Percentiles rank a stretch among this genome's conserved stretches.
Conservation (phyloP, 768 basidiomycete genomes). For the Amanita pallidorosea region DNA sequence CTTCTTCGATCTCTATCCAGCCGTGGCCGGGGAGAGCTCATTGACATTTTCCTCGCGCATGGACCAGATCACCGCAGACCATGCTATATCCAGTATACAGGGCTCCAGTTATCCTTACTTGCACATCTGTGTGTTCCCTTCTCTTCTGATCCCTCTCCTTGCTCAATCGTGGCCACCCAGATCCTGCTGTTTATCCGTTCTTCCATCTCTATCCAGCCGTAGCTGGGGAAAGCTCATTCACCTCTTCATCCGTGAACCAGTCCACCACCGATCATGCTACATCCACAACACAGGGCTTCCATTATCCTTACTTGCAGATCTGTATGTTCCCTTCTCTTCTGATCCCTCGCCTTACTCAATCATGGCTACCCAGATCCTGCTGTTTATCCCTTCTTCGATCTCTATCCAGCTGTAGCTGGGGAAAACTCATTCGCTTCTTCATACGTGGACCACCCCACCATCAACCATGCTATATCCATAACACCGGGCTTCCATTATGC, state of each 20-base stretch:
- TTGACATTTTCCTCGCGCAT: slow-evolving; percentile 5
- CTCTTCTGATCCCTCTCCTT: background rate
- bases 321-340: slow-evolving; percentile 15
- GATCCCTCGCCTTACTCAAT: background rate
- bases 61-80: background rate
- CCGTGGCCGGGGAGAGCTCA: no score
- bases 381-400: slow-evolving; percentile 16
- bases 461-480: background rate
- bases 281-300: background rate
- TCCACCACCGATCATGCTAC: background rate
- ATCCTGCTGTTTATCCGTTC: slow-evolving; percentile 11
- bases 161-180: background rate
- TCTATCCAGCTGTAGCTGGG: slow-evolving; percentile 10
- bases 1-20: slow-evolving; percentile 2
- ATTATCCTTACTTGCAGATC: slow-evolving; percentile 16
- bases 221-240: no score
- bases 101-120: slow-evolving; percentile 20
- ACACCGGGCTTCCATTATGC: slow-evolving; percentile 14
- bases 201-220: slow-evolving; percentile 14
- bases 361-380: slow-evolving; percentile 23
- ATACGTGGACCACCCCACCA: background rate
- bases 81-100: slow-evolving; percentile 10
- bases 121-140: slow-evolving; percentile 13
- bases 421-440: no score
- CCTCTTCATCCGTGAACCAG: background rate